Evolutionary conservation across 1,284 basidiomycete genomes (phyloP), one percentile per base, ranked within the genome.

Genomic region (Cystobasidiaceae sp.): DNA sequence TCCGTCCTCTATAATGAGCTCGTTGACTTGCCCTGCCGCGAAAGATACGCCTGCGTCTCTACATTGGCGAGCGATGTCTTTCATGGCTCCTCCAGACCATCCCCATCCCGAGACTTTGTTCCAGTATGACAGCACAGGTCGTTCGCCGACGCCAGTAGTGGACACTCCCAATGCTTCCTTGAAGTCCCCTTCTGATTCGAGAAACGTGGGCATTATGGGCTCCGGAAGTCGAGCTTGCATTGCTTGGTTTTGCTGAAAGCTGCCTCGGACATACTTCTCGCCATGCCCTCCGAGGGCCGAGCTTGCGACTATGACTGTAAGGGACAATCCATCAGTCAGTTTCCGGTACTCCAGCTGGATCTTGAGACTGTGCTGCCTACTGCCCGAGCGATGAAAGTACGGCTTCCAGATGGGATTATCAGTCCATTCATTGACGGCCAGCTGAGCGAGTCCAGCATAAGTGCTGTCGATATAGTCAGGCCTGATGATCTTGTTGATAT

Each of bases 401-500:
- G 85, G 83, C 37, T 82, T 82, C 87, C 88, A 93, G 71, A 82
- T 79, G 44, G 80, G 77, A 19, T 78, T 76, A 68, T 84, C 32
- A n/a, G 30, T 87, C 90, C 90, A 93, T 1, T 79, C 77, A 3
- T 76, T 71, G 66, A 93, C 87, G 3, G 89, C 86, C 67, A 88
- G 84, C 49, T 83, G 82, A 0, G 87, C 87, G 0, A 93, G 78
- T 28, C 79, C 77, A 13, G 86, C 76, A 73, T 93, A 93, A 72
- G 72, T 73, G 8, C 67, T 21, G 62, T 76, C 74, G 21, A 68
- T 61, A 62, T 78, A 79, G 61, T 79, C 78, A 27, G 49, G 49
- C 32, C 77, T 72, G 19, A 77, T 71, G 84, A 89, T 83, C 78
- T 90, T 87, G 77, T 93, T 93, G 58, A 92, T 80, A 75, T 93